Evolutionary conservation across 2,329 filamentous ascomycete genomes (phyloP), one percentile per base, ranked within the genome.

Genomic region (Acrocalymma vagum): DNA sequence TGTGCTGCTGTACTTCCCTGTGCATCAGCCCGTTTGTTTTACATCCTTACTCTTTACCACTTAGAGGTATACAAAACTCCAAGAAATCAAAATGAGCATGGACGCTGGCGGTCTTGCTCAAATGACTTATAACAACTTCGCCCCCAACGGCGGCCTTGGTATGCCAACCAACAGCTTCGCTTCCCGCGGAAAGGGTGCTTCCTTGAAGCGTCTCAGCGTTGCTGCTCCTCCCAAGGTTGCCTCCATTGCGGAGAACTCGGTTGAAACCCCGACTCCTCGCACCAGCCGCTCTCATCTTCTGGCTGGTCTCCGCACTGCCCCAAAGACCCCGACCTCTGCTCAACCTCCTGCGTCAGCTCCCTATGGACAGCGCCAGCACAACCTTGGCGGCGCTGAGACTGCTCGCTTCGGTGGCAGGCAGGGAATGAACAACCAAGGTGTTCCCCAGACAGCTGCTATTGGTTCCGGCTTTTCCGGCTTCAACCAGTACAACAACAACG

Each of bases 81-180:
- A 50, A 53, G 48, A 54, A 42, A 48, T 49, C 55, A 63, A 44
- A 48, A 69, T 75, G 77, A 79, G 77, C 73, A 86, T 95, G 87
- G 88, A 96, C 93, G 86, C 93, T 84, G 93, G 93, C 83, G 90
- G 91, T 94, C 90, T 96, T 80, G 87, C 91, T 94, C 91, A 95
- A 83, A 97, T 97, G 93, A 89, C 90, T 78, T 93, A 90, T 80
- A 89, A 86, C 79, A 82, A 86, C 67, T 67, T 67, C 53, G 64
- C 87, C 71, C 78, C 82, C 67, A 82, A 82, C 62, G 69, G 62
- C 72, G 86, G 84, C 60, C 79, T 96, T 60, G 84, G 85, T 65
- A 84, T 90, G 75, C 87, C 91, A 37, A 79, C 83, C 49, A 84
- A 87, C 54, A 89, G 91, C 63, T 88, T 96, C 66, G 90, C 90